Percentiles rank a stretch among this genome's conserved stretches.
phyloP scores from a whole-genome alignment of 1,284 basidiomycete species.

The Phellinidium pouzarii region DNA sequence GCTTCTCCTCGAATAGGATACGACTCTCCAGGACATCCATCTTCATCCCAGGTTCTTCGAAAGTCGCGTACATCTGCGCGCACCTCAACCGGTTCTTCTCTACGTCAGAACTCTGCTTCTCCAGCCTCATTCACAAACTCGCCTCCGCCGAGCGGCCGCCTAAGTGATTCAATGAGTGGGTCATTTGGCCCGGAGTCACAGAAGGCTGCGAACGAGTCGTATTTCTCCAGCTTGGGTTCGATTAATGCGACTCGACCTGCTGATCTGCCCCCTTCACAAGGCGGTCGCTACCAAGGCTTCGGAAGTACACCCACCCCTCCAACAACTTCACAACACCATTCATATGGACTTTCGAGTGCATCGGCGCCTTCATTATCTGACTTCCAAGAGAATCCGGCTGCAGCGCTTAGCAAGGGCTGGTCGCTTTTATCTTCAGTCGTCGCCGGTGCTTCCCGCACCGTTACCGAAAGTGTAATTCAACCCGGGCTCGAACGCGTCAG shows the following conservation, averaged over 20 bases:
- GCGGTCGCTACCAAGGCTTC: conserved; percentile 80
- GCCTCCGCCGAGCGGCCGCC: conserved; percentile 27
- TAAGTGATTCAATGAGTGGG: conserved; percentile 32
- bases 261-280: conserved; percentile 77
- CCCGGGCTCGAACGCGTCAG: conserved; percentile 71
- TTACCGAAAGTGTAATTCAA: conserved; percentile 74
- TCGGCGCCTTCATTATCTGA: conserved; percentile 65
- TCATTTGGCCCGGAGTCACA: conserved; percentile 38
- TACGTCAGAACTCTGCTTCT: conserved; percentile 49
- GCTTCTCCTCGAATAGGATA: conserved; percentile 28
- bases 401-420: conserved; percentile 80
- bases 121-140: conserved; percentile 46
- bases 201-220: conserved; percentile 70
- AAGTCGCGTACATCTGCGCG: conserved; percentile 67
- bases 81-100: conserved; percentile 35
- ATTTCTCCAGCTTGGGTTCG: conserved; percentile 67
- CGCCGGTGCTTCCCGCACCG: conserved; percentile 62
- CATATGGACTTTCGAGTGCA: conserved; percentile 60
- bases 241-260: conserved; percentile 63
- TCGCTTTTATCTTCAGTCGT: conserved; percentile 74
- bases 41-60: conserved; percentile 66
- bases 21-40: conserved; percentile 46
- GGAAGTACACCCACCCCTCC: conserved; percentile 62
- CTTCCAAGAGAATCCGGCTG: conserved; percentile 73
- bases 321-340: conserved; percentile 44